Conservation (phyloP, 1,284 basidiomycete genomes). For the Tylopilus orsonianus region DNA sequence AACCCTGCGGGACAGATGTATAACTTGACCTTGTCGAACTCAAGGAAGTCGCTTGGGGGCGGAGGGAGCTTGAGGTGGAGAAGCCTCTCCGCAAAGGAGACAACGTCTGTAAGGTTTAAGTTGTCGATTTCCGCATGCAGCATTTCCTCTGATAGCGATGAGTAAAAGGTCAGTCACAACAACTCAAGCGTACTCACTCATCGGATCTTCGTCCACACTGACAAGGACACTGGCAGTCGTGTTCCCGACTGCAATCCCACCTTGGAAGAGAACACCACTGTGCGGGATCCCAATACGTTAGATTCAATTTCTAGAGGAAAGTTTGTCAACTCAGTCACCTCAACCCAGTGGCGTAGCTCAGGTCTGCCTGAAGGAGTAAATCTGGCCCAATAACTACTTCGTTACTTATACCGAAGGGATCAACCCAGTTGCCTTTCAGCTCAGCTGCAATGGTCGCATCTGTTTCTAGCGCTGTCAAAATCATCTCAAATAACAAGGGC, state of each 20-base stretch:
- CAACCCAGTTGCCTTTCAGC: slow-evolving; percentile 5
- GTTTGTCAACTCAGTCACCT: not conserved
- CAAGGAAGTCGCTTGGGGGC: slow-evolving; percentile 11
- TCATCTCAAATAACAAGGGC: slow-evolving; percentile 7
- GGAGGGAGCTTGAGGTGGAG: slow-evolving; percentile 2
- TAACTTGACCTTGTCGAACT: slow-evolving; percentile 5
- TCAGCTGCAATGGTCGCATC: slow-evolving; percentile 1
- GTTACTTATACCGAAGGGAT: slow-evolving; percentile 8
- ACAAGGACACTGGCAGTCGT: not conserved
- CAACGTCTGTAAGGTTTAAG: slow-evolving; percentile 7
- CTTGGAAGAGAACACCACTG: slow-evolving; percentile 8
- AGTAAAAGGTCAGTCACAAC: not conserved
- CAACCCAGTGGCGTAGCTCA: slow-evolving; percentile 7
- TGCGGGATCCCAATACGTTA: not conserved
- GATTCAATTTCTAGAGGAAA: not conserved
- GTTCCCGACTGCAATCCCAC: slow-evolving; percentile 5
- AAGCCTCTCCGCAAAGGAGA: slow-evolving; percentile 11
- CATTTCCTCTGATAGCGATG: slow-evolving; percentile 8
- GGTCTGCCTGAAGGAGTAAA: slow-evolving; percentile 1
- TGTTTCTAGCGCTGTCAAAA: slow-evolving; percentile 2
- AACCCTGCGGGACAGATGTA: slow-evolving; percentile 3
- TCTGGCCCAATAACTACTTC: slow-evolving; percentile 4
- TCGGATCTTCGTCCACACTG: slow-evolving; percentile 10
- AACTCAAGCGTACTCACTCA: not conserved
- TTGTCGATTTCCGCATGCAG: slow-evolving; percentile 9